phyloP scores from a whole-genome alignment of 768 basidiomycete genomes.

The Psilocybe subaeruginosa region DNA sequence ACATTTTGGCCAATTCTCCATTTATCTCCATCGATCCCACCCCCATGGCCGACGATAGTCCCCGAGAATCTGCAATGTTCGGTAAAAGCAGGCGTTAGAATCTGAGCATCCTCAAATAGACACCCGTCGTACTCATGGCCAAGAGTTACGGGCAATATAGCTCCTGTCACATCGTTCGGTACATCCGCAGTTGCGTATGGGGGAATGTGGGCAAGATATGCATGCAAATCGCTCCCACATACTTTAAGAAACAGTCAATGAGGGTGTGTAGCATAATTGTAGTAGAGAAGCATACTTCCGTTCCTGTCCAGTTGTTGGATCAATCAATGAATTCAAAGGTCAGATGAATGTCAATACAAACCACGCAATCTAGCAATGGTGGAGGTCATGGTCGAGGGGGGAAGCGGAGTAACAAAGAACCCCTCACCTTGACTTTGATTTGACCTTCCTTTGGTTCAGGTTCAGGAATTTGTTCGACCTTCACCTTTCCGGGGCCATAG shows the following conservation, averaged over 20 bases:
- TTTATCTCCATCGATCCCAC: slow-evolving; percentile 32
- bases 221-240: slow-evolving; percentile 53
- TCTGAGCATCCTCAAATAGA: not conserved
- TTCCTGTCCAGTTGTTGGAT: not conserved
- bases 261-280: not conserved
- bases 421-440: slow-evolving; percentile 46
- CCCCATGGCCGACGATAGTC: slow-evolving; percentile 35
- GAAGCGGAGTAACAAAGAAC: not conserved
- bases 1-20: slow-evolving; percentile 39
- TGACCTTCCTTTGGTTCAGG: slow-evolving; percentile 36
- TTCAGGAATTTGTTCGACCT: slow-evolving; percentile 44
- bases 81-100: not conserved
- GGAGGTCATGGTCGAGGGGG: too few relatives aligned
- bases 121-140: slow-evolving; percentile 45
- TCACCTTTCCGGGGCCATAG: slow-evolving; percentile 46
- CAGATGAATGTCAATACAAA: not conserved
- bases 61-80: slow-evolving; percentile 32
- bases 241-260: slow-evolving; percentile 36
- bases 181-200: slow-evolving; percentile 32
- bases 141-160: slow-evolving; percentile 42
- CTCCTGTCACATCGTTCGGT: slow-evolving; percentile 39
- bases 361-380: not conserved
- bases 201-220: slow-evolving; percentile 32
- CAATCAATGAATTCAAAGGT: not conserved
- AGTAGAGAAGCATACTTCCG: not conserved